Evolutionary conservation across 495 filamentous ascomycete genomes (phyloP).

Genomic region (Endocarpon pusillum): DNA sequence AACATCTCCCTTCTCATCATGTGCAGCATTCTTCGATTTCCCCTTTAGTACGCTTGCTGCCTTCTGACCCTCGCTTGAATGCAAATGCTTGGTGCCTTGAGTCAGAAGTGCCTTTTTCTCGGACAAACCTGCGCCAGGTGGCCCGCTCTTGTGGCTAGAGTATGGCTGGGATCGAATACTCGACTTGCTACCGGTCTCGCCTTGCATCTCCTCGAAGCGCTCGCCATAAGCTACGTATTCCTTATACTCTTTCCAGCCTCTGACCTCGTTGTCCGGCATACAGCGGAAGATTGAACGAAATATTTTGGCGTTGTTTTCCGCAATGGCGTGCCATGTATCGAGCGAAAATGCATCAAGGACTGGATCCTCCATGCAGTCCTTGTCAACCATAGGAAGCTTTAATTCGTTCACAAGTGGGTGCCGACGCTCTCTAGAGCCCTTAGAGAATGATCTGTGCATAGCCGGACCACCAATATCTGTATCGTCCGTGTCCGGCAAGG

Average conservation of each 20-base stretch:
- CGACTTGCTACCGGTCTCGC: slow-evolving; percentile 26
- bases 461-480: slow-evolving; percentile 63
- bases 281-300: slow-evolving; percentile 89
- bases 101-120: slow-evolving; percentile 13
- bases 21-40: slow-evolving; percentile 10
- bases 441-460: slow-evolving; percentile 26
- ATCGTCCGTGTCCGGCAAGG: slow-evolving; percentile 51
- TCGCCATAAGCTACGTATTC: slow-evolving; percentile 66
- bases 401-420: slow-evolving; percentile 51
- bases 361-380: slow-evolving; percentile 68
- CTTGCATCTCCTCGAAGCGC: slow-evolving; percentile 57
- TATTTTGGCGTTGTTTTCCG: slow-evolving; percentile 85
- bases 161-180: slow-evolving; percentile 24
- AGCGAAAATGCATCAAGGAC: slow-evolving; percentile 68
- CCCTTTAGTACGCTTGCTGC: slow-evolving; percentile 15
- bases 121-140: slow-evolving; percentile 23
- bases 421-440: slow-evolving; percentile 22
- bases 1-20: slow-evolving; percentile 5
- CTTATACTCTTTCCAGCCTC: slow-evolving; percentile 86
- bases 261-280: slow-evolving; percentile 90
- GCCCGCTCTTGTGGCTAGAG: slow-evolving; percentile 23
- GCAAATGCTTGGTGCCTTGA: background rate
- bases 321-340: slow-evolving; percentile 74
- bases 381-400: slow-evolving; percentile 41
- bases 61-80: slow-evolving; percentile 14